Evolutionary conservation across 2,329 filamentous ascomycete species (phyloP).

Genomic region (Lasiodiplodia citricola): DNA sequence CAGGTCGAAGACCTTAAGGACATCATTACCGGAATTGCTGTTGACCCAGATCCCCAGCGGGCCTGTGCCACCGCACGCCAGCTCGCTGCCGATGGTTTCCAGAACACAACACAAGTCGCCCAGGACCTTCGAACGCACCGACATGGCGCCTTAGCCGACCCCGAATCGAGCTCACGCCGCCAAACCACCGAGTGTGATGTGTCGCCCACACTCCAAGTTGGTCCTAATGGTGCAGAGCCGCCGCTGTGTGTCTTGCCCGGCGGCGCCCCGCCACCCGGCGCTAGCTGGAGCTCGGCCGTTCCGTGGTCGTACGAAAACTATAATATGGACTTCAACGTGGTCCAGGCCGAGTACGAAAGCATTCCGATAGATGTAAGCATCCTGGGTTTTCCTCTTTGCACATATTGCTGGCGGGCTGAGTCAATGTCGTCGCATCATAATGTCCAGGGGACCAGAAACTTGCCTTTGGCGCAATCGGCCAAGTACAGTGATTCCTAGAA

Average conservation of each 20-base stretch:
- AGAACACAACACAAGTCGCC: neutral
- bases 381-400: neutral
- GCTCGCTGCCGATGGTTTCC: slow-evolving; percentile 7
- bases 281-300: neutral
- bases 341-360: neutral
- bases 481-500: neutral
- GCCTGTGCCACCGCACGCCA: slow-evolving; percentile 9
- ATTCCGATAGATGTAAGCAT: neutral
- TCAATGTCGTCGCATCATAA: neutral
- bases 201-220: neutral
- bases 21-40: slow-evolving; percentile 11
- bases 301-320: neutral
- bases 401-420: neutral
- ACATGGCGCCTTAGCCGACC: neutral
- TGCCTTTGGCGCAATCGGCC: neutral
- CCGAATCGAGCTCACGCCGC: neutral
- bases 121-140: neutral
- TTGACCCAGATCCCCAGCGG: neutral
- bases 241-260: neutral
- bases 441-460: neutral
- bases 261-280: neutral
- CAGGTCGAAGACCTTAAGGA: slow-evolving; percentile 21
- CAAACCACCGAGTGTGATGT: neutral
- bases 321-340: neutral
- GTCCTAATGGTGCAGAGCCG: neutral